Base-by-base conservation (phyloP, 768 basidiomycete species). In the Mycena polygramma region DNA sequence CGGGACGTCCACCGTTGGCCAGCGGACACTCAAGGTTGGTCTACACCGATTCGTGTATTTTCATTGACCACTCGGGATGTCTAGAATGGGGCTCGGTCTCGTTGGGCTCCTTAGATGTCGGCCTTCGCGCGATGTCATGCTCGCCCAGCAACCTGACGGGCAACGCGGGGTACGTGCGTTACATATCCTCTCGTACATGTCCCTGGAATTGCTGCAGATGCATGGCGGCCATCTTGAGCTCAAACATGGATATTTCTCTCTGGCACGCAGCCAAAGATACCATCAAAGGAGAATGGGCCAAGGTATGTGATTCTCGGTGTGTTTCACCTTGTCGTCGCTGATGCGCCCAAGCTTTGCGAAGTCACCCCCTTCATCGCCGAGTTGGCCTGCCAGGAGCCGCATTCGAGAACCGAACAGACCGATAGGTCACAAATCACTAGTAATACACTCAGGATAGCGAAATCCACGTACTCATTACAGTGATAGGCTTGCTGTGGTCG, bases 171-270 rank as follows among this genome's bases (percentile, higher is more conserved):
- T 89, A 77, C 69, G 76, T 60, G 22, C 17, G 52, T 52, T 48
- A 48, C 20, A 13, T 41, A 51, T 24, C 46, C 45, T 30, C 36
- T 49, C 30, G 30, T 30, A 30, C 30, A 30, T 30, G 30, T 30
- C 30, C 30, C 30, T 30, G 30, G 30, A 36, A 30, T 37, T n/a
- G 19, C 8, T 55, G 55, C 73, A 89, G 88, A 67, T 89, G 88
- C 68, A 69, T 89, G 30, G 71, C 86, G 55, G 86, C 82, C 26
- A 76, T 85, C 52, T 74, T 90, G 63, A 88, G 80, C 73, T 86
- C 86, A n/a, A 88, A 90, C 74, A 79, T 86, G 79, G 87, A 90
- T 75, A 79, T 90, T 48, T 80, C 82, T 15, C 77, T 90, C 52
- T 91, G 85, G 87, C 76, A 75, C 24, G 78, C 88, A 6, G 75